Percentiles rank a stretch among this genome's conserved stretches.
Evolutionary conservation across 2,329 filamentous ascomycete genomes (phyloP).

Genomic region (Fusarium lyarnte): DNA sequence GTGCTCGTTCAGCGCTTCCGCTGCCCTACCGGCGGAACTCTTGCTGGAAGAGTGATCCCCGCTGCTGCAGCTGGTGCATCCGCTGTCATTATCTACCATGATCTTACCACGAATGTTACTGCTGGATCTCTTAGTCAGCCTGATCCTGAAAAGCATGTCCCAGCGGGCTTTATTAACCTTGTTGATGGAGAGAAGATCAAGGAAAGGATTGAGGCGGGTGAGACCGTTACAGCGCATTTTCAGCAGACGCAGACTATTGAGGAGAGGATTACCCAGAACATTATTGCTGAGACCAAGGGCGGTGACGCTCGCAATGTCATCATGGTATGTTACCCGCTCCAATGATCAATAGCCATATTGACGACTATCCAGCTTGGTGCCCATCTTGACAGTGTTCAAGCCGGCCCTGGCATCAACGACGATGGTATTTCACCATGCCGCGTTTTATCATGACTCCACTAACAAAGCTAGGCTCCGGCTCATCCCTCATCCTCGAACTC

Average conservation of each 20-base stretch:
- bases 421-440: not conserved
- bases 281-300: constrained; percentile 30
- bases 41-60: constrained; percentile 34
- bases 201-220: constrained; percentile 51
- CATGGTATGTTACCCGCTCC: constrained; percentile 2
- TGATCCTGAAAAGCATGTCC: constrained; percentile 25
- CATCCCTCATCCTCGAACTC: constrained; percentile 31
- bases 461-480: constrained; percentile 16
- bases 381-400: constrained; percentile 33
- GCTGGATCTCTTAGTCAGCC: constrained; percentile 38
- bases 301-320: constrained; percentile 36
- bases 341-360: rapidly evolving
- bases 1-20: constrained; percentile 38
- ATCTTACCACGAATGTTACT: constrained; percentile 30
- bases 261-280: constrained; percentile 35
- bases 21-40: constrained; percentile 39
- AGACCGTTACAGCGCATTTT: constrained; percentile 39
- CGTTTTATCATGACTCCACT: not conserved
- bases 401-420: constrained; percentile 36
- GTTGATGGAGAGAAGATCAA: constrained; percentile 54
- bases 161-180: constrained; percentile 38
- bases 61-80: constrained; percentile 34
- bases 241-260: constrained; percentile 38
- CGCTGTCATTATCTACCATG: constrained; percentile 35
- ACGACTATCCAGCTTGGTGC: constrained; percentile 1